A percentile compares a stretch with the other conserved stretches of the same genome.
Conservation (phyloP, 2,329 filamentous ascomycete species). For the Ophiostoma pallidulum region DNA sequence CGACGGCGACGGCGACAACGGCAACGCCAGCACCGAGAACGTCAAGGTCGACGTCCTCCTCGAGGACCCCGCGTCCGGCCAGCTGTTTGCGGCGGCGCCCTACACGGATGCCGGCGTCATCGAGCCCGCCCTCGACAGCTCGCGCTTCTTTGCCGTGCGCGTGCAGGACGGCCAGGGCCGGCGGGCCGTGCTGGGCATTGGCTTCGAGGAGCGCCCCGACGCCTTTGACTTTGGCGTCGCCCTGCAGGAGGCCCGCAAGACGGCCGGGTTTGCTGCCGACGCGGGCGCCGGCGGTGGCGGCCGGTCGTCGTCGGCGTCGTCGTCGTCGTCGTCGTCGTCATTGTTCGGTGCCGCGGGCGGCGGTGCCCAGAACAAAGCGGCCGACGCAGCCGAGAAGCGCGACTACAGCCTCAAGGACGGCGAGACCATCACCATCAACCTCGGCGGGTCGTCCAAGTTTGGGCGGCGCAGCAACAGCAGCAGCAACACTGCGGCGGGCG, state of each 20-base stretch:
- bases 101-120: constrained; percentile 59
- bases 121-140: constrained; percentile 69
- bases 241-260: constrained; percentile 67
- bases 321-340: not conserved
- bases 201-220: constrained; percentile 77
- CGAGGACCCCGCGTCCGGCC: constrained; percentile 62
- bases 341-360: not conserved
- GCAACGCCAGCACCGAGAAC: constrained; percentile 32
- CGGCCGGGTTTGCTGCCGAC: constrained; percentile 49
- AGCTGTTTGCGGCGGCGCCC: constrained; percentile 76
- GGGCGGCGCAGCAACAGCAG: constrained; percentile 34
- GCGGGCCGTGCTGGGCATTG: constrained; percentile 73
- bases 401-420: constrained; percentile 85
- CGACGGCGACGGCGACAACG: too few relatives aligned
- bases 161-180: constrained; percentile 66
- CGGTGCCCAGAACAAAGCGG: constrained; percentile 11
- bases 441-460: constrained; percentile 46
- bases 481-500: too few relatives aligned
- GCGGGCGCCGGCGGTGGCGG: constrained; percentile 17
- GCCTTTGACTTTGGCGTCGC: constrained; percentile 80
- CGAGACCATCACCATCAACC: constrained; percentile 76
- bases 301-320: constrained; percentile 33
- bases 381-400: constrained; percentile 40
- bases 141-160: constrained; percentile 74
- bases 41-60: constrained; percentile 69